Base-by-base conservation (phyloP, 2,329 filamentous ascomycete genomes). In the Fusarium sp. region DNA sequence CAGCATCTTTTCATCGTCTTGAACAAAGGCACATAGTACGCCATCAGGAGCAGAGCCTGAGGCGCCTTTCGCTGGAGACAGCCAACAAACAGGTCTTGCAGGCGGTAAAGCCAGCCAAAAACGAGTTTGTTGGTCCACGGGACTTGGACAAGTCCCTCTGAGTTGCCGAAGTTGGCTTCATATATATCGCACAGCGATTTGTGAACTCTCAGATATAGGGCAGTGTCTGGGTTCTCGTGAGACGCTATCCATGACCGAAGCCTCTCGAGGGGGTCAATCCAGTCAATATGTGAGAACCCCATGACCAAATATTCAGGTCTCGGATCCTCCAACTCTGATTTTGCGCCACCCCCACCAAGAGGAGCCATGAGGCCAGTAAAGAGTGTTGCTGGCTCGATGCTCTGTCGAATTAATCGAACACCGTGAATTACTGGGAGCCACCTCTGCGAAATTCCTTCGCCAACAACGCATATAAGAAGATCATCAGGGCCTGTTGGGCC, bases 71-170 rank as follows among this genome's bases (percentile, higher is more conserved):
- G 51, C 40, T 74, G 70, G 9, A 76, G 66, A 50, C 73, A 72
- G 3, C 64, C 63, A 15, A 74, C 66, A 61, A 71, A 76, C 8
- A 67, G 57, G 42, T 76, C 68, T 29, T 74, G 67, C 54, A 76
- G 58, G 8, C 70, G 67, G 50, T 76, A 76, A 33, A 76, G 55
- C 74, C 74, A 76, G 6, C 68, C 70, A 39, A 76, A 69, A 6
- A 75, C 69, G 43, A 72, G 55, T 29, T 62, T 61, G 37, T 74
- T 63, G 13, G 53, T 51, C 7, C 40, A 45, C 10, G 58, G 58
- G 18, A 71, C 73, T 29, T 61, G 56, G 25, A 69, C 71, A 1
- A 37, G 20, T 11, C 67, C 71, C 6, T 68, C 49, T 4, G 18
- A 31, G 21, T 70, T 60, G 36, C 72, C 72, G 58, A 73, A 74